Base-by-base conservation (phyloP, 495 filamentous ascomycete genomes). In the Elasticomyces elasticus region DNA sequence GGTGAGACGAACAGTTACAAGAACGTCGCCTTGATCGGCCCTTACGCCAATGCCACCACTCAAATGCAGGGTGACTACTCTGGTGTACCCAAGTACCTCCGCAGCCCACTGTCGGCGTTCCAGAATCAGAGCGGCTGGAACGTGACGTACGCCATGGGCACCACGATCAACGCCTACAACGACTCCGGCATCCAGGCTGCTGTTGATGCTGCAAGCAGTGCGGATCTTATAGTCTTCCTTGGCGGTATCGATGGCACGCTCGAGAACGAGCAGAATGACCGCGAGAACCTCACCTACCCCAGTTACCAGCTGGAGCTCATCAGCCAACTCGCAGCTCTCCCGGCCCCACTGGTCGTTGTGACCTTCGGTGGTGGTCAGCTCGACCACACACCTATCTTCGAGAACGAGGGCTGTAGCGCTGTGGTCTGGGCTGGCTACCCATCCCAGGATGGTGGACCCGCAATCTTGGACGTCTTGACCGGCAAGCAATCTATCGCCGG, bases 401-500 rank as follows among this genome's bases (percentile, higher is more conserved):
- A 42, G 15, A 74, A 71, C 62, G 49, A 63, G 12, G 68, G 71
- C 46, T 65, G 78, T 45, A 72, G 71, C 33, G 69, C 77, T 5
- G 64, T 81, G 7, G 41, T 80, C 20, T 81, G 78, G 78, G 79
- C 68, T 15, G 77, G 77, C 4, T 81, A 80, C 61, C 78, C 78
- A 0, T 77, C 77, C n/a, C 78, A 81, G 57, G 71, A 74, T 12
- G 79, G 78, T 24, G 78, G 78, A 0, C 66, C 69, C n/a, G 79
- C 78, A 5, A 69, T 81, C n/a, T 51, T 76, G 23, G 75, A 81
- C 49, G 73, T 80, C 42, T 61, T 80, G 15, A 74, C 68, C 0
- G 79, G 79, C 5, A 73, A 70, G 38, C 70, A 66, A 22, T 70
- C 77, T 1, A 77, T 78, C 0, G 78, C 79, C 27, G 79, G 79